Evolutionary conservation across 2,329 filamentous ascomycete genomes (phyloP), one percentile per base, ranked within the genome.

Genomic region (Diaporthe helianthi): DNA sequence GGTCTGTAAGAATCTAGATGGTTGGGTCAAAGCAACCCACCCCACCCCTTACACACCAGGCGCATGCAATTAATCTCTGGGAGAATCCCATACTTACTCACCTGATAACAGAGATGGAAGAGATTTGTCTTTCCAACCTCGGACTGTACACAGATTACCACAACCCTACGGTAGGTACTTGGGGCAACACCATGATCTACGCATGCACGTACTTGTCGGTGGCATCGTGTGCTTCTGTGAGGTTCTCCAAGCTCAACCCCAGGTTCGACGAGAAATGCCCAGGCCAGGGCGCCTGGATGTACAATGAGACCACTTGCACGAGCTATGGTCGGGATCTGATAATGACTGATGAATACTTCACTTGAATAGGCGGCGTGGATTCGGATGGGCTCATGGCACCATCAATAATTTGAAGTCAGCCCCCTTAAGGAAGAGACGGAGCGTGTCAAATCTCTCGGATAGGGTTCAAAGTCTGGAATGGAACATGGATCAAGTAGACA

Each of bases 251-350:
- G 26, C 12, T 63, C 44, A 49, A 63, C 58, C 58, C 58, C 1
- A 19, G 13, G 2, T 63, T 63, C 29, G 58, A 63, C n/a, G 36
- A 46, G 2, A 3, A 17, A 19, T 63, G 41, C 19, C 44, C 58
- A 1, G 58, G 58, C 0, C n/a, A 63, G 29, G 58, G 58, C 29
- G 58, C 58, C 15, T 63, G 29, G n/a, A 31, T 63, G 26, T 63
- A 36, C 44, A 63, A 63, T 24, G 29, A 10, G n/a, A 47, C 44
- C 3, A 49, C 13, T 8, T 9, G 7, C 5, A 9, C 17, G 44
- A 63, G 41, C 44, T 63, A 63, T 24, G 58, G 58, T 12, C 58
- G 58, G 29, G 58, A 63, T 17, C 58, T 44, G 29, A 44, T 44
- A 19, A 26, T 7, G n/a, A 49, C 44, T 13, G 29, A 17, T 12